A percentile compares a stretch with the other conserved stretches of the same genome.
These are phyloP conservation scores for Golubevia sp. DNA, from an alignment of 1,284 basidiomycete genomes.

Conservation along the genomic window DNA sequence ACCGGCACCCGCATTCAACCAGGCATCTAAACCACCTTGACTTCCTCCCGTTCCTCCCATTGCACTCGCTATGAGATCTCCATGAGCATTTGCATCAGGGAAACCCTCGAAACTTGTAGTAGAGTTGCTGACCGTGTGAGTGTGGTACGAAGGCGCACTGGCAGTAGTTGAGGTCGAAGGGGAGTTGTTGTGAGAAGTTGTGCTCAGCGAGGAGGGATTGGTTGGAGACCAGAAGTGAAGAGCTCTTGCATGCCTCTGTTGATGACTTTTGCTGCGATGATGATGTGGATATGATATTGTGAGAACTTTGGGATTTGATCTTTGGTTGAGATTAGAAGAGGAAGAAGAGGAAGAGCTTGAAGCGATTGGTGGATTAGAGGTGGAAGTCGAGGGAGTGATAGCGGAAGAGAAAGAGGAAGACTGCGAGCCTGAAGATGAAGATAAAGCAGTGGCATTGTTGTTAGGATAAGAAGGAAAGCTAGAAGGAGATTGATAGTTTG, in stretches of 20 bases:
- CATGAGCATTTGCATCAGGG: neutral
- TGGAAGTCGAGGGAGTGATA: no score
- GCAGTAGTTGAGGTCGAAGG: neutral
- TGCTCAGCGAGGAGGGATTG: neutral
- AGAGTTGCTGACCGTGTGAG: neutral
- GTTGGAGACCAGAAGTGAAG: conserved; percentile 1
- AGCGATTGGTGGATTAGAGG: no score
- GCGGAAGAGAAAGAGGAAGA: no score
- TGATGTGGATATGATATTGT: no score
- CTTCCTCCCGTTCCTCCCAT: neutral
- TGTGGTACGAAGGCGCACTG: neutral
- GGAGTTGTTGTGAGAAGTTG: neutral
- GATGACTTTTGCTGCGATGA: neutral
- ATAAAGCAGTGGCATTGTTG: no score
- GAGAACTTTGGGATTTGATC: no score
- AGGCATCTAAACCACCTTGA: neutral
- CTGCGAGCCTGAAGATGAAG: no score
- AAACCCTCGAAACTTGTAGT: neutral
- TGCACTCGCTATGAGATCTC: neutral
- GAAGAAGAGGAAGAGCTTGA: no score
- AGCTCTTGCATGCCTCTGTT: neutral
- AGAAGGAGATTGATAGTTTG: no score
- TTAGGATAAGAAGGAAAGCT: no score
- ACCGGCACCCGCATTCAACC: no score
- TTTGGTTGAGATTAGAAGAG: no score